A percentile compares a stretch with the other conserved stretches of the same genome.
Conservation (phyloP, 2,329 filamentous ascomycete species). For the Xylariales sp. region DNA sequence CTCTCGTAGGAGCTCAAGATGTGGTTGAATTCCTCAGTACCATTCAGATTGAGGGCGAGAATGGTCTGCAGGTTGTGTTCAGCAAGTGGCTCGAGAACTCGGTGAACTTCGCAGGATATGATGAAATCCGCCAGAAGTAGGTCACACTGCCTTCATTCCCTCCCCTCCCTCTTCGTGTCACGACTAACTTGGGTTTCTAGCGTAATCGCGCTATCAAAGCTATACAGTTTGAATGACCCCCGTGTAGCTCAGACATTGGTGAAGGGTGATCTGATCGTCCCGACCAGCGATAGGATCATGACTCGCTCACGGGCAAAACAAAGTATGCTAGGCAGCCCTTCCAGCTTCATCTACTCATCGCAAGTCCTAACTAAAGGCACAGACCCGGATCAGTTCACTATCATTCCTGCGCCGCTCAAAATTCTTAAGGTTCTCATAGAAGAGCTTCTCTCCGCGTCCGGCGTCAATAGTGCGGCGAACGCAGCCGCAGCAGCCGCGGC, state of each 20-base stretch:
- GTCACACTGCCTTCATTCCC: too few relatives aligned
- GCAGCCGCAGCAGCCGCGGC: conserved; percentile 58
- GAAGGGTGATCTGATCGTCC: conserved; percentile 85
- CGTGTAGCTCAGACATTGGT: conserved; percentile 76
- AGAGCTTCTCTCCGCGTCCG: conserved; percentile 79
- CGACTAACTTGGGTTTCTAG: conserved; percentile 40
- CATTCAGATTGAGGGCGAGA: conserved; percentile 73
- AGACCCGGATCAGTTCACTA: conserved; percentile 87
- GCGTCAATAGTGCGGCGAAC: conserved; percentile 54
- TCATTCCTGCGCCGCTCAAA: conserved; percentile 83
- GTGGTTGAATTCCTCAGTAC: conserved; percentile 88
- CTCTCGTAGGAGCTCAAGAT: conserved; percentile 77
- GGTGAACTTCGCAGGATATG: conserved; percentile 94
- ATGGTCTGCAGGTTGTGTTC: conserved; percentile 82
- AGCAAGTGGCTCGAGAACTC: conserved; percentile 97
- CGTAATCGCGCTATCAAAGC: conserved; percentile 85
- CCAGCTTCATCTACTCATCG: conserved; percentile 11
- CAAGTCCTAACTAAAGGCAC: conserved; percentile 22
- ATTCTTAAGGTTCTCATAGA: conserved; percentile 95
- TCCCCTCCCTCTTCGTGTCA: neutral
- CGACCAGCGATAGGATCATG: conserved; percentile 79
- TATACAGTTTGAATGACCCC: conserved; percentile 81
- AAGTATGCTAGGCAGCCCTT: conserved; percentile 47
- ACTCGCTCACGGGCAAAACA: conserved; percentile 85
- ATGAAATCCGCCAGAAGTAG: conserved; percentile 94